Conservation (phyloP, 106 monocot genomes). For the Amphibolis antarctica region DNA sequence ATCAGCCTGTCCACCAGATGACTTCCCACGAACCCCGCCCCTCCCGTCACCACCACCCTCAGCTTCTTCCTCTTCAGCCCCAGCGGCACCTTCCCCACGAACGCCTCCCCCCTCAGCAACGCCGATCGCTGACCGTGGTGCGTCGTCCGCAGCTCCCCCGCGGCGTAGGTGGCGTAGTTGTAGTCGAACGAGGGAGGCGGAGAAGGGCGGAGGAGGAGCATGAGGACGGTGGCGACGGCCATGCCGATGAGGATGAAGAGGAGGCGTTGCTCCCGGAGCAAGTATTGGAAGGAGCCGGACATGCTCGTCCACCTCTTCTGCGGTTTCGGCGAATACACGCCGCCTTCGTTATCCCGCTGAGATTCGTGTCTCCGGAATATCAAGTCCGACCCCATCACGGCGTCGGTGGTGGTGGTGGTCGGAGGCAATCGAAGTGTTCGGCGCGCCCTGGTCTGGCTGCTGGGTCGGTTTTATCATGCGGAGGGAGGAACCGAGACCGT, state of each 20-base stretch:
- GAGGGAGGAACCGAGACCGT: too few relatives aligned
- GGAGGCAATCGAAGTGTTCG: too few relatives aligned
- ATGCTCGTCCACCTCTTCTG: slow-evolving; percentile 24
- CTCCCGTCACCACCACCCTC: slow-evolving; percentile 67
- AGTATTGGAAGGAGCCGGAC: slow-evolving; percentile 23
- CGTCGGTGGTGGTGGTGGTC: too few relatives aligned
- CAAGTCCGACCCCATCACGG: slow-evolving; percentile 7
- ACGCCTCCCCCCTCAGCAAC: slow-evolving; percentile 4
- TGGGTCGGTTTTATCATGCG: too few relatives aligned
- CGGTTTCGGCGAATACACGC: slow-evolving; percentile 40
- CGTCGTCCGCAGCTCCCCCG: too few relatives aligned
- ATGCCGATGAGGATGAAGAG: slow-evolving; percentile 53
- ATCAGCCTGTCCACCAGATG: slow-evolving; percentile 76
- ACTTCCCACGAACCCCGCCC: slow-evolving; percentile 76
- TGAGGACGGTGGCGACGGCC: slow-evolving; percentile 35
- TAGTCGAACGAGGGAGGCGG: too few relatives aligned
- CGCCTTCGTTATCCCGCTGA: background rate
- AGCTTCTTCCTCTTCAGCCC: slow-evolving; percentile 52
- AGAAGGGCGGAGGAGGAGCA: slow-evolving; percentile 23
- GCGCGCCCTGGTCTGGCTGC: too few relatives aligned
- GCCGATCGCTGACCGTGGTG: background rate
- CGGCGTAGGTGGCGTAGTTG: background rate
- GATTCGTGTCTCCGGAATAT: background rate
- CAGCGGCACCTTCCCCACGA: slow-evolving; percentile 51
- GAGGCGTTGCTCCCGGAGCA: slow-evolving; percentile 51